These are phyloP conservation scores for Dioszegia crocea DNA, from an alignment of 768 basidiomycete species.

Conservation along the genomic window DNA sequence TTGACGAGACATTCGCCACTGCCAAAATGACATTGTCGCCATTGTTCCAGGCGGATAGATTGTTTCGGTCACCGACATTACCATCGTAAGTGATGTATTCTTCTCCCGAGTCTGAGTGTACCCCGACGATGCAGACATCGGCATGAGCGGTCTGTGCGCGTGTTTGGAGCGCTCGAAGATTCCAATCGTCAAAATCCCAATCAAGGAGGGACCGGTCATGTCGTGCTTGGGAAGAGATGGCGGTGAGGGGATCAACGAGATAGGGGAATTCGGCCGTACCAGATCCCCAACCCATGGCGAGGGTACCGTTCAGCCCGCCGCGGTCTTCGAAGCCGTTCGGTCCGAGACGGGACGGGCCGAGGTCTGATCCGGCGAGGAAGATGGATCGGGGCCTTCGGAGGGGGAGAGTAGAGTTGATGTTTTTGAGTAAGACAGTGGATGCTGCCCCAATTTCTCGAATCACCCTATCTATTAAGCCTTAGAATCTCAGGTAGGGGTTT, in stretches of 20 bases:
- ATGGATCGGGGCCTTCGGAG: slow-evolving; percentile 56
- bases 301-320: slow-evolving; percentile 56
- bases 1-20: slow-evolving; percentile 55
- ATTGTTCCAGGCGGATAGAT: slow-evolving; percentile 69
- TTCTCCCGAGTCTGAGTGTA: slow-evolving; percentile 80
- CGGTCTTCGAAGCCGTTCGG: slow-evolving; percentile 68
- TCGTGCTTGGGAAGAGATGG: slow-evolving; percentile 70
- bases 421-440: slow-evolving; percentile 73
- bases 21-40: slow-evolving; percentile 65
- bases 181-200: slow-evolving; percentile 68
- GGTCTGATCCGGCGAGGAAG: slow-evolving; percentile 59
- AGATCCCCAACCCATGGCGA: slow-evolving; percentile 92
- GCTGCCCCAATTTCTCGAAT: slow-evolving; percentile 71
- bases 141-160: slow-evolving; percentile 51
- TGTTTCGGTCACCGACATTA: slow-evolving; percentile 67
- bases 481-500: not conserved
- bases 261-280: slow-evolving; percentile 69
- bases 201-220: slow-evolving; percentile 62
- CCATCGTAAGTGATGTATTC: slow-evolving; percentile 74
- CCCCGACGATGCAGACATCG: slow-evolving; percentile 65
- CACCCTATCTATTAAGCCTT: slow-evolving; percentile 38
- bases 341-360: slow-evolving; percentile 63
- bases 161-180: slow-evolving; percentile 54
- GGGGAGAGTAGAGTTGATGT: slow-evolving; percentile 59
- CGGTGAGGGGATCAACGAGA: slow-evolving; percentile 73